Evolutionary conservation across 305 asterid species (phyloP), one percentile per base, ranked within the genome.

Genomic region (Fraxinus dipetala): DNA sequence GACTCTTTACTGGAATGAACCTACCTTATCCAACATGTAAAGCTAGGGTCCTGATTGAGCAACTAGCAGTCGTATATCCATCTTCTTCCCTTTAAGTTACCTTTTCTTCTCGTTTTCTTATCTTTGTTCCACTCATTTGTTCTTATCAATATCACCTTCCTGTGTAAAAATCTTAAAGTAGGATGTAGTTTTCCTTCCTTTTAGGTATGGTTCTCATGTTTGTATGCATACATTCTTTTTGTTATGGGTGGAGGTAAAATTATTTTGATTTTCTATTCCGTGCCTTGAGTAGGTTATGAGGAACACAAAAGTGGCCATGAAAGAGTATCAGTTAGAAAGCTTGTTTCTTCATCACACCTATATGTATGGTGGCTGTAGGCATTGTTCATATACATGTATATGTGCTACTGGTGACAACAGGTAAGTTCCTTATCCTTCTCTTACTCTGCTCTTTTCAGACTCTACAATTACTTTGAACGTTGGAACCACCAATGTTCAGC

Each of bases 331-430:
- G 84, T 83, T 93, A 80, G 98, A 95, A 87, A 95, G 99, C 90
- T 82, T 93, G 89, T 95, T 95, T 89, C 98, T 94, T 86, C 98
- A 95, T 87, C 99, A 95, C 88, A 91, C 98, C 18, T 95, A 95
- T 91, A 91, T 95, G 97, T 94, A 92, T 87, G 99, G 99, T 87
- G 95, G 98, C 75, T 94, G 98, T 87, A 89, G 99, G 86, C 98
- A 94, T 86, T 95, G 98, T 87, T 95, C 99, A 18, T 95, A 95
- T 87, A 95, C 99, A 67, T 94, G 99, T 69, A 90, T 94, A 85
- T 95, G 98, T 85, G 99, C 98, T 84, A 95, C 98, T 80, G 98
- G 99, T 70, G 86, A 84, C 86, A 95, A 89, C 86, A 91, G 97
- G 99, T 91, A 84, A 69, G 75, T 84, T 80, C 70, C 72, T 72